Percentiles rank a stretch among this genome's conserved stretches.
phyloP scores from a whole-genome alignment of 2,329 filamentous ascomycete genomes.

The Tricladium varicosporioides region DNA sequence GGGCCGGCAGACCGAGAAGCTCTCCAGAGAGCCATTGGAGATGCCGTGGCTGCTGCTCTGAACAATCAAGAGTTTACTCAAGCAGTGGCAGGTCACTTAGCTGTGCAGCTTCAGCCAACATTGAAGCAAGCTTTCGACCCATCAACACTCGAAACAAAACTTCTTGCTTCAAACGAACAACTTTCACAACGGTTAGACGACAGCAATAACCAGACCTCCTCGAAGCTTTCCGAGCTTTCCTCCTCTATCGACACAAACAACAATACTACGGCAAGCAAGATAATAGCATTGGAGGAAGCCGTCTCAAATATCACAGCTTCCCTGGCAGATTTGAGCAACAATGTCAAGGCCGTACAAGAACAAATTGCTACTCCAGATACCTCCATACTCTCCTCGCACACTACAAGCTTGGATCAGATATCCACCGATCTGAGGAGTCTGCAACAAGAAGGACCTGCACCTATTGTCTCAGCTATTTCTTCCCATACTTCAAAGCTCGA shows the following conservation, averaged over 20 bases:
- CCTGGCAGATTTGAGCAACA: constrained; percentile 25
- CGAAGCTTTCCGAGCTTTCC: constrained; percentile 27
- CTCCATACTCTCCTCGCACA: constrained; percentile 22
- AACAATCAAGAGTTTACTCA: constrained; percentile 28
- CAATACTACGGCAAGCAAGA: constrained; percentile 20
- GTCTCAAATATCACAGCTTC: constrained; percentile 27
- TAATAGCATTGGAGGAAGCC: constrained; percentile 28
- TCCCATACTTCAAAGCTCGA: constrained; percentile 21
- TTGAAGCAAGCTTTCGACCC: constrained; percentile 28
- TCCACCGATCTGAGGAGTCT: constrained; percentile 20
- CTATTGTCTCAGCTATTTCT: constrained; percentile 16
- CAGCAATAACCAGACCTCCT: constrained; percentile 21
- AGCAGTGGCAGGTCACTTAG: constrained; percentile 29
- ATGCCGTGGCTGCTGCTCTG: constrained; percentile 26
- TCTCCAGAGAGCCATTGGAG: constrained; percentile 24
- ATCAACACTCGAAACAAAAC: constrained; percentile 25
- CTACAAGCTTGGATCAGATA: constrained; percentile 28
- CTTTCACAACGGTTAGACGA: constrained; percentile 26
- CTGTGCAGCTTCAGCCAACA: constrained; percentile 29
- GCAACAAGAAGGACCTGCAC: constrained; percentile 17
- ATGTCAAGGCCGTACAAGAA: constrained; percentile 25
- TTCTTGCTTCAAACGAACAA: constrained; percentile 23
- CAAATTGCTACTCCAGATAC: constrained; percentile 28
- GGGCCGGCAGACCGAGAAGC: constrained; percentile 18
- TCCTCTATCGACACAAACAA: constrained; percentile 20